Evolutionary conservation across 192 early-diverging fungal species (phyloP), one percentile per base, ranked within the genome.

Genomic region (Entomortierella parvispora): DNA sequence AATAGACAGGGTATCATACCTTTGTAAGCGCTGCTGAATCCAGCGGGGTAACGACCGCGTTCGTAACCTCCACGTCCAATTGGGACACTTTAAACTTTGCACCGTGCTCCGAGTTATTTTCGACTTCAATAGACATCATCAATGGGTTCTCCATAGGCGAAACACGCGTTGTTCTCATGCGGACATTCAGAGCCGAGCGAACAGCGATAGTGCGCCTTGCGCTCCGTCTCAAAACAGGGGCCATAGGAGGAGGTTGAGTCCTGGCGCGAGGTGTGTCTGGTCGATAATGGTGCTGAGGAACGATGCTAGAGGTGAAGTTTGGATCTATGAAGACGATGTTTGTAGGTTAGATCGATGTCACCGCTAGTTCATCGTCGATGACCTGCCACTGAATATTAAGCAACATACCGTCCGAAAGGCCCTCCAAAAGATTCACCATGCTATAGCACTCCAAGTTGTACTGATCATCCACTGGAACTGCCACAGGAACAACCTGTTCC

Each of bases 81-180:
- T 80, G 68, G 7, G 82, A 71, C 11, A 84, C 69, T 31, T 70
- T 58, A 68, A 89, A 89, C 34, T 80, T 76, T 51, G 80, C 81
- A n/a, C 83, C 83, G 14, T 80, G 79, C 26, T 83, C 84, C 5
- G 69, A 79, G 25, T 86, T 83, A 58, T 89, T 89, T 62, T 89
- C 87, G 15, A 89, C 57, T 47, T 89, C 87, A 11, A 89, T 84
- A 0, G 87, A 89, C 87, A 89, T 89, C 82, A 87, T 89, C 40
- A 89, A 65, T 9, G 77, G 80, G 49, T 87, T 85, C 34, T 89
- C 87, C 32, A 79, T 80, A 12, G 85, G 80, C 6, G 85, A 87
- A 3, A 83, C 85, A 31, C 83, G 83, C 9, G 87, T 89, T 2
- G 87, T 86, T n/a, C 85, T 53, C 85, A 89, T 89, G 54, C 85